phyloP scores from a whole-genome alignment of 768 basidiomycete genomes.

The Trametes cubensis region DNA sequence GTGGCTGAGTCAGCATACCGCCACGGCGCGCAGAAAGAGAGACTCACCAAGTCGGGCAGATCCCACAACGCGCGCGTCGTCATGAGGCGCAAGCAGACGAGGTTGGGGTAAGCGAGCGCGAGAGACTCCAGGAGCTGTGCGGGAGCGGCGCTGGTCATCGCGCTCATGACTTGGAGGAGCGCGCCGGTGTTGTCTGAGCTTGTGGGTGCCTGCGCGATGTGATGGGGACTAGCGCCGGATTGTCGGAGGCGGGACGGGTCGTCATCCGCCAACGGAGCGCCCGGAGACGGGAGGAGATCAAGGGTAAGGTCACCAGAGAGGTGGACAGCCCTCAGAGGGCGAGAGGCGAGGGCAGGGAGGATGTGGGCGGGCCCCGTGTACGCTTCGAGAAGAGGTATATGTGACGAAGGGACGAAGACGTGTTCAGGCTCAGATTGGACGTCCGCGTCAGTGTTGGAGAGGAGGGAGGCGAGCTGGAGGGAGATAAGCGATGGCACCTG shows the following conservation, averaged over 20 bases:
- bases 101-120: conserved; percentile 56
- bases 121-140: conserved; percentile 60
- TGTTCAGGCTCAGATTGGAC: conserved; percentile 20
- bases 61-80: conserved; percentile 39
- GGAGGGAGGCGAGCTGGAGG: conserved; percentile 54
- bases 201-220: neutral
- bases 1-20: conserved; percentile 10
- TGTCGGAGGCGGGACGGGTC: conserved; percentile 14
- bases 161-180: conserved; percentile 57
- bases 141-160: conserved; percentile 60
- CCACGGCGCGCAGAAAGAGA: neutral
- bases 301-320: conserved; percentile 63
- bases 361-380: conserved; percentile 64
- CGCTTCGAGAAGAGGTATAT: conserved; percentile 50
- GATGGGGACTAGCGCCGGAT: neutral
- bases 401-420: conserved; percentile 34
- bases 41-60: conserved; percentile 37
- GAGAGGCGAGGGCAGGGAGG: conserved; percentile 63
- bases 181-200: conserved; percentile 1
- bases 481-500: conserved; percentile 56
- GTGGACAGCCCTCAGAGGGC: conserved; percentile 66
- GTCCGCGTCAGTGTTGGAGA: conserved; percentile 20
- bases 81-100: conserved; percentile 70
- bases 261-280: conserved; percentile 27
- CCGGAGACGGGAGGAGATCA: conserved; percentile 50